These are phyloP conservation scores for Fusarium veterinarium DNA, from an alignment of 2,329 filamentous ascomycete genomes.

Conservation along the genomic window DNA sequence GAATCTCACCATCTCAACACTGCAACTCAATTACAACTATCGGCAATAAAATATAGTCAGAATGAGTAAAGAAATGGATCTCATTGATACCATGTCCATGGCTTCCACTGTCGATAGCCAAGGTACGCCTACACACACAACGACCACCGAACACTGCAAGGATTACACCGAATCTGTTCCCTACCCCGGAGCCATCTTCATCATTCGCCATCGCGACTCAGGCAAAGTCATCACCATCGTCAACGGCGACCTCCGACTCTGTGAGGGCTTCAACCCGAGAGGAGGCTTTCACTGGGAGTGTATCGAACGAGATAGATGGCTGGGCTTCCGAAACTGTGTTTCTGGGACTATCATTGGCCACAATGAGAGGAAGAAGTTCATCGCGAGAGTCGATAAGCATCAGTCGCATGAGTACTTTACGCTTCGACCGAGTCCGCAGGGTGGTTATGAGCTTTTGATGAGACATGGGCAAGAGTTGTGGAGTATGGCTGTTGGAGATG, in stretches of 20 bases:
- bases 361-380: conserved; percentile 37
- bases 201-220: conserved; percentile 46
- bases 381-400: conserved; percentile 42
- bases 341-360: conserved; percentile 51
- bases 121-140: conserved; percentile 34
- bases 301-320: conserved; percentile 51
- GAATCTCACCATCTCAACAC: neutral
- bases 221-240: conserved; percentile 47
- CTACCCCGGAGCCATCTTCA: conserved; percentile 44
- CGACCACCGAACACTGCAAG: conserved; percentile 3
- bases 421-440: conserved; percentile 42
- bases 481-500: conserved; percentile 42
- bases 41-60: neutral
- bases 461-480: conserved; percentile 43
- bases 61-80: conserved; percentile 36
- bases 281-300: conserved; percentile 52
- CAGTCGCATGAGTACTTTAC: conserved; percentile 47
- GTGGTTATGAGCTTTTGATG: conserved; percentile 50
- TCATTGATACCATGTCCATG: conserved; percentile 33
- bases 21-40: neutral
- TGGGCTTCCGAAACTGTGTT: conserved; percentile 52
- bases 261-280: conserved; percentile 15
- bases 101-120: conserved; percentile 32
- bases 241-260: conserved; percentile 45
- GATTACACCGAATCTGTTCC: conserved; percentile 34